Evolutionary conservation across 805 yeast species (phyloP).

Genomic region (Wickerhamiella allomyrinae): DNA sequence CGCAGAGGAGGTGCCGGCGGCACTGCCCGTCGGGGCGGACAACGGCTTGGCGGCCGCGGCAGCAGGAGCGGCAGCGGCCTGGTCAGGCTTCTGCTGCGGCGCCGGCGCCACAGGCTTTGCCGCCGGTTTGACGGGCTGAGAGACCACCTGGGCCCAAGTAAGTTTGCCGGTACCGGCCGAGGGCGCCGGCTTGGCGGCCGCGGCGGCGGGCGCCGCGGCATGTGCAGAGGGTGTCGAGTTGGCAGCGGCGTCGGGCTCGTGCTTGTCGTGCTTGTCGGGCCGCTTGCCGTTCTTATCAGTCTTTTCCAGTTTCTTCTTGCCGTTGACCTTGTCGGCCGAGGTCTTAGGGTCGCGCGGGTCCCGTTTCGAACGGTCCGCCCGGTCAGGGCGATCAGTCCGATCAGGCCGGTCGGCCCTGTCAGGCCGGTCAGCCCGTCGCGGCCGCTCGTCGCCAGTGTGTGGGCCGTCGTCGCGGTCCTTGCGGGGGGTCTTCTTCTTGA

Average conservation of each 20-base stretch:
- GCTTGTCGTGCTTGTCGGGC: constrained; percentile 12
- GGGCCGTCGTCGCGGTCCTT: constrained; percentile 36
- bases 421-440: constrained; percentile 2
- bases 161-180: constrained; percentile 7
- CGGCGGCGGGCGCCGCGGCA: constrained; percentile 14
- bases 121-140: constrained; percentile 2
- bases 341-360: background rate
- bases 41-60: constrained; percentile 5
- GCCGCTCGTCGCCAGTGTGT: background rate
- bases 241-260: constrained; percentile 4
- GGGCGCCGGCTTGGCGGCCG: constrained; percentile 5
- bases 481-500: constrained; percentile 28
- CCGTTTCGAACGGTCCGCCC: background rate
- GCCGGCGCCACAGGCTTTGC: constrained; percentile 5
- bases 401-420: background rate
- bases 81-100: constrained; percentile 10
- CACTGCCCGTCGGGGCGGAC: constrained; percentile 11
- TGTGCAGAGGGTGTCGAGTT: constrained; percentile 9
- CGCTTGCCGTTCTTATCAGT: constrained; percentile 11
- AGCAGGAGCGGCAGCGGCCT: constrained; percentile 11
- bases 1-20: constrained; percentile 11
- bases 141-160: constrained; percentile 16
- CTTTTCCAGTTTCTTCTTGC: constrained; percentile 12
- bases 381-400: constrained; percentile 1
- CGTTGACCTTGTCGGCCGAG: constrained; percentile 9